Percentiles rank a stretch among this genome's conserved stretches.
phyloP scores from a whole-genome alignment of 2,329 filamentous ascomycete species.

The Xylaria sp. region DNA sequence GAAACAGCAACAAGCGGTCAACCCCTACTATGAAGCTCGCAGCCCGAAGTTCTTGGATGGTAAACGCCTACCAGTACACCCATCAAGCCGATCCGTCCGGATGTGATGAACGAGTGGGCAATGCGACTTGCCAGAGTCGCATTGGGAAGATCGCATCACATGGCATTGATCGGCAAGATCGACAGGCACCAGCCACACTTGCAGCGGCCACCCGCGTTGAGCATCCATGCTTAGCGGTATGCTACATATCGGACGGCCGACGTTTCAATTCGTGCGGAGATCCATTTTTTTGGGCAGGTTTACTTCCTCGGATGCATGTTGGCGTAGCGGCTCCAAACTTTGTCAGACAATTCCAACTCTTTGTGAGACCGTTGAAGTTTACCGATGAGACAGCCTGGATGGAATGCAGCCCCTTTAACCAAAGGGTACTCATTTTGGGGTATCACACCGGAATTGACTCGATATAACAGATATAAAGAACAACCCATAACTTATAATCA shows the following conservation, averaged over 20 bases:
- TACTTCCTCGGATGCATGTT: background rate
- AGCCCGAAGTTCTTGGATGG: constrained; percentile 68
- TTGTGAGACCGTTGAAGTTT: background rate
- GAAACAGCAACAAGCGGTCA: constrained; percentile 57
- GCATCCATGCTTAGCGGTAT: constrained; percentile 7
- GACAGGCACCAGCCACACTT: constrained; percentile 20
- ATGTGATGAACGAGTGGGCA: constrained; percentile 22
- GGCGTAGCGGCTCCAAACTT: background rate
- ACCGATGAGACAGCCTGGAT: background rate
- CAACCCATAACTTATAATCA: constrained; percentile 20
- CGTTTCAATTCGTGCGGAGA: background rate
- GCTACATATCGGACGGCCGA: background rate
- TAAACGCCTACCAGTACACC: constrained; percentile 53
- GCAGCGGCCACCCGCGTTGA: constrained; percentile 5
- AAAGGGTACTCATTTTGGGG: background rate
- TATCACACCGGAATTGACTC: constrained; percentile 12
- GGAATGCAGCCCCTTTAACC: background rate
- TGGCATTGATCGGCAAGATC: constrained; percentile 24
- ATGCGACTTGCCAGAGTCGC: constrained; percentile 10
- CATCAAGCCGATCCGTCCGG: constrained; percentile 31
- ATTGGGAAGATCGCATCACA: constrained; percentile 3
- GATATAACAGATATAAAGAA: constrained; percentile 13
- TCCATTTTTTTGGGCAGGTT: background rate
- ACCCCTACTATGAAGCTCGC: constrained; percentile 62
- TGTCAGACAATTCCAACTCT: background rate